These are phyloP conservation scores for Teratosphaeria viscida DNA, from an alignment of 2,329 filamentous ascomycete species.

Conservation along the genomic window DNA sequence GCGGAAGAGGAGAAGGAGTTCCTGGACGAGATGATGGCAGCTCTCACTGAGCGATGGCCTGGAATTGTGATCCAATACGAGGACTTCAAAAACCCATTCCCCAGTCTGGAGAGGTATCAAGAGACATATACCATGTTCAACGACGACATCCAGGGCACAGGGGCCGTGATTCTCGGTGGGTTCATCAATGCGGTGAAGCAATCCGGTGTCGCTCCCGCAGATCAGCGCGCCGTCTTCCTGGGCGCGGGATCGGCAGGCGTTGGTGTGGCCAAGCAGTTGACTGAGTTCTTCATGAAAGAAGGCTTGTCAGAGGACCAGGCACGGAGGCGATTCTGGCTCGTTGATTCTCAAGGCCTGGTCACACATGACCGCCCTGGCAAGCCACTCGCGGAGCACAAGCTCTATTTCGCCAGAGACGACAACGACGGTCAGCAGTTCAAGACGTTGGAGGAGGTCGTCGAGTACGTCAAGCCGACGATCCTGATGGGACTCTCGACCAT, in stretches of 20 bases:
- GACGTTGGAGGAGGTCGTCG: constrained; percentile 80
- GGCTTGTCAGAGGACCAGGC: constrained; percentile 82
- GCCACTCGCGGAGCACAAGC: constrained; percentile 76
- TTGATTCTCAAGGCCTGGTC: constrained; percentile 83
- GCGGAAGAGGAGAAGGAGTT: constrained; percentile 76
- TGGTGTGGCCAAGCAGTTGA: constrained; percentile 94
- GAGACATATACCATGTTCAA: constrained; percentile 92
- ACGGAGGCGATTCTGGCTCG: constrained; percentile 87
- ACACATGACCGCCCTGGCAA: constrained; percentile 78
- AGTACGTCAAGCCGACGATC: constrained; percentile 89
- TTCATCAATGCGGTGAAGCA: constrained; percentile 68
- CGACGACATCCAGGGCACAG: constrained; percentile 95
- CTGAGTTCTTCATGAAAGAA: constrained; percentile 90
- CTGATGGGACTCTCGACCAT: constrained; percentile 91
- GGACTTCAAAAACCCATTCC: constrained; percentile 96
- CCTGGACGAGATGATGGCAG: constrained; percentile 95
- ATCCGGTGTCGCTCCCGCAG: constrained; percentile 72
- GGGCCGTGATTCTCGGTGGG: constrained; percentile 84
- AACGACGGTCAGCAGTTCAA: constrained; percentile 58
- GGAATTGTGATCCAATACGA: constrained; percentile 83
- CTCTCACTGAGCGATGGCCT: constrained; percentile 66
- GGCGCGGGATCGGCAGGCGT: constrained; percentile 92
- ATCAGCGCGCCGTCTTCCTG: constrained; percentile 92
- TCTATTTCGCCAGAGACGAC: constrained; percentile 56
- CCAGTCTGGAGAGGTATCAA: constrained; percentile 81